Evolutionary conservation across 2,329 filamentous ascomycete species (phyloP), one percentile per base, ranked within the genome.

Genomic region (Ophiostoma himal-ulmi): DNA sequence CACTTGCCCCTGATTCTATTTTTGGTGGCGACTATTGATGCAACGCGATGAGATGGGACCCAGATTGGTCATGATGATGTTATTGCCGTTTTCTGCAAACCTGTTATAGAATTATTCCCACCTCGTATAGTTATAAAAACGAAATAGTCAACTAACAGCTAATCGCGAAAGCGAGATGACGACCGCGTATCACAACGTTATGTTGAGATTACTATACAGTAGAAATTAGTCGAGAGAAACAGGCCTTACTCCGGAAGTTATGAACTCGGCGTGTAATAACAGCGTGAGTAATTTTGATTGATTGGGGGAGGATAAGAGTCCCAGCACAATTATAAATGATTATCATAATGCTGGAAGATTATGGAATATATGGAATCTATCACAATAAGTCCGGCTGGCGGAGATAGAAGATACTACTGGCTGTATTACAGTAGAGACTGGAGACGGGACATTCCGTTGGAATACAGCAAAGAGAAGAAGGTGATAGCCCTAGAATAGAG

Each of bases 1-100:
- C 26, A 62, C 57, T 20, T 62, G 57, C 57, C 57, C 57, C 57
- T 62, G 57, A 62, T 62, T 62, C 57, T 62, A 62, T 62, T 62
- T 26, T 54, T 54, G 52, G 52, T 22, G 52, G n/a, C n/a, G 2
- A 11, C 14, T n/a, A 11, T 26, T 57, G 26, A 62, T 62, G 22
- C 57, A 34, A 62, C 57, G 26, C 44, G 44, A 48, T 39, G 37
- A 4, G 37, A 10, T 39, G 37, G 30, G 30, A 39, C 37, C 37
- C 44, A 48, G 44, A n/a, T n/a, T 48, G 52, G 11, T 57, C 22
- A 26, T 57, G 52, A 57, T 17, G 52, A 48, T 48, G n/a, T 48
- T 7, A 20, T 48, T 48, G 44, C 20, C 44, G 44, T 48, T 20
- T 48, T 30, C 30, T 30, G 30, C 37, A 39, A 39, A 39, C 37